Percentiles rank a stretch among this genome's conserved stretches.
Evolutionary conservation across 2,329 filamentous ascomycete species (phyloP).

Genomic region (Curvularia sp.): DNA sequence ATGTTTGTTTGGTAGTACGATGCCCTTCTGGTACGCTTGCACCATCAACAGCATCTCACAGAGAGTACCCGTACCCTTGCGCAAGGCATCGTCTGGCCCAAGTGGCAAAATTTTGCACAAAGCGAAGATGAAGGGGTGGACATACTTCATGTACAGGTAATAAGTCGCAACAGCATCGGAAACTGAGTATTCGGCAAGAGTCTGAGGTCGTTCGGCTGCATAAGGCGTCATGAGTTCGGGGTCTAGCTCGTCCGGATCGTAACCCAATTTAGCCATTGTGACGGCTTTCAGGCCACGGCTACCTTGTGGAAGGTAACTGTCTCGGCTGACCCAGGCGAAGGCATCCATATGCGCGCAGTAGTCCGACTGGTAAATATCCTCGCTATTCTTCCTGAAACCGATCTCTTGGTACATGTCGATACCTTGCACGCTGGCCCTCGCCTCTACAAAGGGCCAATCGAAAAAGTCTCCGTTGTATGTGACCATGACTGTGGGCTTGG

Average conservation of each 20-base stretch:
- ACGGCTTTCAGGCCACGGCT: conserved; percentile 97
- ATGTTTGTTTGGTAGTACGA: conserved; percentile 96
- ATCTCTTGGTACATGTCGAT: conserved; percentile 99
- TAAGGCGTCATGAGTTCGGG: conserved; percentile 95
- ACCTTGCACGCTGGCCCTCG: conserved; percentile 88
- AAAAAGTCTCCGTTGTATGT: conserved; percentile 99
- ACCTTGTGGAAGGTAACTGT: conserved; percentile 96
- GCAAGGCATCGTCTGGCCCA: conserved; percentile 87
- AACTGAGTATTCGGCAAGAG: conserved; percentile 95
- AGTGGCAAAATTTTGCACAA: conserved; percentile 95
- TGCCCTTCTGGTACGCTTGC: conserved; percentile 89
- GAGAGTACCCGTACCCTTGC: conserved; percentile 97
- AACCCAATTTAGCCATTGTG: conserved; percentile 95
- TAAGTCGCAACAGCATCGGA: conserved; percentile 99
- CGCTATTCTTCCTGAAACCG: conserved; percentile 91
- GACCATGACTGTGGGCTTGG: conserved; percentile 92
- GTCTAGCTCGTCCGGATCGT: conserved; percentile 97
- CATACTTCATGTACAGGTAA: conserved; percentile 99
- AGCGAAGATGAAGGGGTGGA: conserved; percentile 99
- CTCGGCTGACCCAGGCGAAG: conserved; percentile 98
- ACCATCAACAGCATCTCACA: conserved; percentile 99
- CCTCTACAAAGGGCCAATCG: conserved; percentile 99
- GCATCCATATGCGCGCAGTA: conserved; percentile 99
- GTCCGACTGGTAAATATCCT: conserved; percentile 95
- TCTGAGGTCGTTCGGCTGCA: conserved; percentile 88